Base-by-base conservation (phyloP, 306 rosid genomes). In the Spatholobus suberectus region DNA sequence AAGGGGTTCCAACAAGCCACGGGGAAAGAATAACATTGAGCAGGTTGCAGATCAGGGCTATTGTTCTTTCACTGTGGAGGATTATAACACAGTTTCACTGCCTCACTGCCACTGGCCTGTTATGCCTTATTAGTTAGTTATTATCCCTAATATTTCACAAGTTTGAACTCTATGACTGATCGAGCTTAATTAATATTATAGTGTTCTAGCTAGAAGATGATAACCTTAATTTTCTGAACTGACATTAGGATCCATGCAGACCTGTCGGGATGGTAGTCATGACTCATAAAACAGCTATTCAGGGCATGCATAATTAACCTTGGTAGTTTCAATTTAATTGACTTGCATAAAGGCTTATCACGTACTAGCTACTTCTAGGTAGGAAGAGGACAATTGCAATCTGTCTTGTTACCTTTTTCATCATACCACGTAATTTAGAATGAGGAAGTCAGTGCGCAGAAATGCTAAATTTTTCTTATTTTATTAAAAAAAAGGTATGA, bases 51-150 rank as follows among this genome's bases (percentile, higher is more conserved):
- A 61, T 61, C 21, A 88, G 17, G 84, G 87, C 70, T 88, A 78
- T 38, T 69, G 78, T 72, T 81, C 78, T 18, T 85, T 81, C 82
- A 82, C 81, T 47, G 88, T 84, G 78, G 98, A 90, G 21, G 94
- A 91, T 82, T 89, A 84, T 38, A 89, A 71, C 87, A 87, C 85
- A 4, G 85, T 83, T 17, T 79, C 94, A 51, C 84, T 87, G 58
- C 81, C 90, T 75, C 57, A 23, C 38, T 6, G 38, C 4, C 88
- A 82, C 21, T 92, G 92, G 93, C 76, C 76, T 21, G 62, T 4
- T 65, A 57, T 80, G 63, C 89, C 96, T 62, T 62, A 29, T 62
- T 62, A 62, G 70, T 73, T 83, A 90, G 70, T 73, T 83, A 90
- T 75, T 87, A 89, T 76, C 93, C 91, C 65, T 78, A 20, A 8